These are phyloP conservation scores for Spinacia oleracea DNA, from an alignment of 179 eudicot species.

Conservation along the genomic window DNA sequence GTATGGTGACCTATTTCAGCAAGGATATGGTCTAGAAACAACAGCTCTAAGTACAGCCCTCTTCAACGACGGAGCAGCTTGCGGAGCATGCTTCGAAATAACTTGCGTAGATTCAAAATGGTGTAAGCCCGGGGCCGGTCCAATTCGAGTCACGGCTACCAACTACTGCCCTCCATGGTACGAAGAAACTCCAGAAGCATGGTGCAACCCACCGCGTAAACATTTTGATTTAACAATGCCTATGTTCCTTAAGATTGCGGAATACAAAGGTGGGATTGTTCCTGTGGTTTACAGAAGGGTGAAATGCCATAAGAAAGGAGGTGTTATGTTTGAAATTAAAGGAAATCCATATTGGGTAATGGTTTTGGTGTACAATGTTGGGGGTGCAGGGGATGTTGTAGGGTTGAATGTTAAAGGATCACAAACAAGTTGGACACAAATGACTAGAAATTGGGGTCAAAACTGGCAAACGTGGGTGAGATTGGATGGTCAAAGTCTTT, in stretches of 20 bases:
- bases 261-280: constrained; percentile 38
- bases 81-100: constrained; percentile 48
- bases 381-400: constrained; percentile 39
- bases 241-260: constrained; percentile 37
- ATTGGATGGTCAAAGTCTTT: constrained; percentile 35
- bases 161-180: constrained; percentile 48
- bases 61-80: constrained; percentile 41
- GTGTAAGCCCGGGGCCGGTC: constrained; percentile 30
- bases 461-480: constrained; percentile 33
- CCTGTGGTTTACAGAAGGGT: constrained; percentile 35
- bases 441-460: constrained; percentile 46
- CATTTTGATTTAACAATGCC: constrained; percentile 47
- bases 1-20: constrained; percentile 34
- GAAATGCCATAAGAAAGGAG: constrained; percentile 34
- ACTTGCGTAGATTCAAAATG: constrained; percentile 27
- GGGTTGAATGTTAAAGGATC: constrained; percentile 38
- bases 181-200: constrained; percentile 21
- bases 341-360: constrained; percentile 40
- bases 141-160: constrained; percentile 44
- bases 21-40: constrained; percentile 49
- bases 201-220: constrained; percentile 50
- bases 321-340: constrained; percentile 37
- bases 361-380: constrained; percentile 47
- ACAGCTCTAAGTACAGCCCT: constrained; percentile 50
- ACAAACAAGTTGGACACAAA: constrained; percentile 31